A percentile compares a stretch with the other conserved stretches of the same genome.
phyloP scores from a whole-genome alignment of 345 rosid species.

The Carallia brachiata region DNA sequence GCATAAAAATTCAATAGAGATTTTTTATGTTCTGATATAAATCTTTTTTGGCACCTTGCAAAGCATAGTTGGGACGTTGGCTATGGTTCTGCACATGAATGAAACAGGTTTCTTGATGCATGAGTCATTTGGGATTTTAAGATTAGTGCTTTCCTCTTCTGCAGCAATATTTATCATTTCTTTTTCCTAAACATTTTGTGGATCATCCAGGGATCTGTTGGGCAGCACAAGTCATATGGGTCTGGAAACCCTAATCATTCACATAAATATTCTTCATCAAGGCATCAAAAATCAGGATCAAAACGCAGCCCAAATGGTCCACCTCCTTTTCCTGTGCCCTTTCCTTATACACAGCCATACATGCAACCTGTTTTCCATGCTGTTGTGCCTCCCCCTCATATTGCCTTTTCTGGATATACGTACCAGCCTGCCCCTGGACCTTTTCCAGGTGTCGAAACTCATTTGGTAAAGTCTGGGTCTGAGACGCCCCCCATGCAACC shows the following conservation, averaged over 20 bases:
- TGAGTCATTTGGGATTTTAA: background rate
- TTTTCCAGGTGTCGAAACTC: slow-evolving; percentile 60
- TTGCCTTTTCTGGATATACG: slow-evolving; percentile 57
- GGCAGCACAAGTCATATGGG: slow-evolving; percentile 52
- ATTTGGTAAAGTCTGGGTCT: slow-evolving; percentile 52
- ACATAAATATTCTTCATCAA: slow-evolving; percentile 49
- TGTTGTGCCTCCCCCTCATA: slow-evolving; percentile 61
- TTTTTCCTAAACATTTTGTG: slow-evolving; percentile 6
- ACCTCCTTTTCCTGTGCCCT: slow-evolving; percentile 56
- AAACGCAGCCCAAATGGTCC: slow-evolving; percentile 55
- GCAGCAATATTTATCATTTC: background rate
- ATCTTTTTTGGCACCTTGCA: background rate
- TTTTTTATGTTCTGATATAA: background rate
- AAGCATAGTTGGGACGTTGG: slow-evolving; percentile 3
- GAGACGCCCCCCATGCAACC: slow-evolving; percentile 51
- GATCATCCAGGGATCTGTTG: slow-evolving; percentile 47
- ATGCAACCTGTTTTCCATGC: slow-evolving; percentile 51
- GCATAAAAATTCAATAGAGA: too few species aligned
- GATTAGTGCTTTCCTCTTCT: background rate
- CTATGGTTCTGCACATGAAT: background rate
- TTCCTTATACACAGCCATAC: slow-evolving; percentile 54
- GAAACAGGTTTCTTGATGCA: background rate
- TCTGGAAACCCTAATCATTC: slow-evolving; percentile 52
- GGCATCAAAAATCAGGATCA: slow-evolving; percentile 60
- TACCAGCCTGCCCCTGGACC: slow-evolving; percentile 61